Evolutionary conservation across 1,284 basidiomycete genomes (phyloP).

Genomic region (Melampsora larici-populina): DNA sequence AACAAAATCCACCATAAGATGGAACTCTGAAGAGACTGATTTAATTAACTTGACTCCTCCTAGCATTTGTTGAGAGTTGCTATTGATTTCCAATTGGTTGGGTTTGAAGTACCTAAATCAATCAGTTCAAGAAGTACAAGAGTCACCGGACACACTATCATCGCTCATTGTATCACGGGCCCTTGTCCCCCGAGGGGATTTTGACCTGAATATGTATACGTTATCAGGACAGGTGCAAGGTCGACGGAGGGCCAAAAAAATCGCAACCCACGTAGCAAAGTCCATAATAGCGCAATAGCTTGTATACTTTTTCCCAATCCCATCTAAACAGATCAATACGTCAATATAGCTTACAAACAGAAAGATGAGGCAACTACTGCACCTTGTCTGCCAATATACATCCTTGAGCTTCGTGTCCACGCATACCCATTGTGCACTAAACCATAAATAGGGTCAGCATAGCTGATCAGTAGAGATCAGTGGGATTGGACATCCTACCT

Average conservation of each 20-base stretch:
- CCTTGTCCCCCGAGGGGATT: constrained; percentile 24
- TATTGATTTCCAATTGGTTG: too few relatives aligned
- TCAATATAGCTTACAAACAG: too few relatives aligned
- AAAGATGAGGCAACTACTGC: constrained; percentile 56
- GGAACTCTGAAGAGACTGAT: too few relatives aligned
- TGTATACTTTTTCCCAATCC: constrained; percentile 84
- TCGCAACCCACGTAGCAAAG: constrained; percentile 69
- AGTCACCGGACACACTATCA: constrained; percentile 92
- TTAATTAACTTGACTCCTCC: too few relatives aligned
- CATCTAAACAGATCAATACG: constrained; percentile 50
- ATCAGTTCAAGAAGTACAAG: too few relatives aligned
- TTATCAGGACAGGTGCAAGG: not conserved
- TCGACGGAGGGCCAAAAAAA: not conserved
- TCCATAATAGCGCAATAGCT: constrained; percentile 84
- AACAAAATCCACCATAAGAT: too few relatives aligned
- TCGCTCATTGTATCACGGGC: constrained; percentile 62
- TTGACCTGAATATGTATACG: constrained; percentile 30
- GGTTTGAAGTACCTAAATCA: too few relatives aligned
- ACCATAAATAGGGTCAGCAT: not conserved
- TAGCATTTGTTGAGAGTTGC: too few relatives aligned
- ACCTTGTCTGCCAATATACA: constrained; percentile 91
- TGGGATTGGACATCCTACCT: constrained; percentile 52
- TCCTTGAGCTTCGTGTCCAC: constrained; percentile 75
- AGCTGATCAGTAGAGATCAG: constrained; percentile 1
- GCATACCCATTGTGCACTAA: constrained; percentile 83